Base-by-base conservation (phyloP, 2,329 filamentous ascomycete species). In the Aureobasidium sp. region DNA sequence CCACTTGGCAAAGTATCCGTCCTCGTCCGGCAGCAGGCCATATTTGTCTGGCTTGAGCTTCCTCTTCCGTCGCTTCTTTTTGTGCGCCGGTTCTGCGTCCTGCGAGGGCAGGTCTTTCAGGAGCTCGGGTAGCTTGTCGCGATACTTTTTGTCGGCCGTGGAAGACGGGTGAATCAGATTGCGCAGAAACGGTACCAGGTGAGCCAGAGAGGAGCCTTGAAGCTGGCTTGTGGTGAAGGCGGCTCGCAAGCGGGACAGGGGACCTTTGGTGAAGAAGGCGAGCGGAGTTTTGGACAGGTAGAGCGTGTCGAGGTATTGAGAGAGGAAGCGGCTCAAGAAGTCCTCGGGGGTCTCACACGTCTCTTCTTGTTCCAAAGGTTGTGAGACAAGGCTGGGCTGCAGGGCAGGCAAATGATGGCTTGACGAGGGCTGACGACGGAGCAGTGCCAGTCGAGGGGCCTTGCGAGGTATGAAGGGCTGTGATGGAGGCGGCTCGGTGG, bases 221-320 rank as follows among this genome's bases (percentile, higher is more conserved):
- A 42, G 9, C 12, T 62, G 39, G 9, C 42, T 27, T 39, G 85
- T 75, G 62, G 86, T 84, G 65, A 90, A 90, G 15, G 86, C 83
- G 51, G 87, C 87, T 63, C 89, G 83, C 49, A 88, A 87, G 67
- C 89, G 82, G 48, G 89, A 90, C 22, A 94, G 77, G 1, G 90
- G 88, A 0, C 89, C 90, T 76, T 94, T 94, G 22, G 87, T 87
- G 73, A 93, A 92, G 73, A 92, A 94, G 63, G 89, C 89, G 62
- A 93, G 76, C 3, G 89, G 90, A 37, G 88, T 89, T 81, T 89
- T 75, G 9, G 72, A 76, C 12, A 77, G 67, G 70, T 82, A 80
- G 65, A 81, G 67, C 36, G 76, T 73, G 15, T 80, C 76, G 22
- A 81, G 69, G 63, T 75, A 76, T 51, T 75, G 70, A 27, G 71